Conservation (phyloP, 83 land plant genomes). For the Picea abies region DNA sequence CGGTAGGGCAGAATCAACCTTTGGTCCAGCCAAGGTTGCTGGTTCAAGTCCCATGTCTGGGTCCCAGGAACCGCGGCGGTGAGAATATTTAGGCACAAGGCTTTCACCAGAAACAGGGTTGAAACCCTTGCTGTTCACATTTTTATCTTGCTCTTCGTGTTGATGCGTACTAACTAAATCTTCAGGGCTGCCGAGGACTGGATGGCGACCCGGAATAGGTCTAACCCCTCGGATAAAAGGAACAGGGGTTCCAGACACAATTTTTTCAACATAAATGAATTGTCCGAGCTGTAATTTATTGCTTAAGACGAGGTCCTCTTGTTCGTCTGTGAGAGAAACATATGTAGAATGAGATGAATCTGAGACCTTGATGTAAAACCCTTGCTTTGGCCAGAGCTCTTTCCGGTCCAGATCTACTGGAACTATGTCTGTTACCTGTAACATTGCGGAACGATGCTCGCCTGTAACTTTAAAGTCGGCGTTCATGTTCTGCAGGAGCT, state of each 20-base stretch:
- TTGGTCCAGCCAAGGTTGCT: background rate
- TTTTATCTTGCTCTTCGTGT: slow-evolving; percentile 1
- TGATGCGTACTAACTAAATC: slow-evolving; percentile 37
- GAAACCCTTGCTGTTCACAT: background rate
- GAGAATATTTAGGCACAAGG: slow-evolving; percentile 14
- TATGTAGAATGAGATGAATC: slow-evolving; percentile 76
- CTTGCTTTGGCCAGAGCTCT: slow-evolving; percentile 63
- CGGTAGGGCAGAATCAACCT: background rate
- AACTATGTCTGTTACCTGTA: slow-evolving; percentile 66
- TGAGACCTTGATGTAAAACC: slow-evolving; percentile 76
- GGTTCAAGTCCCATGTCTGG: slow-evolving; percentile 24
- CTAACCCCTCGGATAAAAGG: slow-evolving; percentile 48
- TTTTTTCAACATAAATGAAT: slow-evolving; percentile 54
- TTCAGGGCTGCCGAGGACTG: slow-evolving; percentile 57
- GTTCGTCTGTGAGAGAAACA: slow-evolving; percentile 58
- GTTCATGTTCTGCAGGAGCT: slow-evolving; percentile 18
- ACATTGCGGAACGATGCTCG: slow-evolving; percentile 15
- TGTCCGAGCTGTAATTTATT: slow-evolving; percentile 77
- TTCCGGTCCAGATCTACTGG: slow-evolving; percentile 74
- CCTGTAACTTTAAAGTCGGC: slow-evolving; percentile 19
- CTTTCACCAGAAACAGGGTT: slow-evolving; percentile 1
- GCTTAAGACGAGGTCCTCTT: slow-evolving; percentile 65
- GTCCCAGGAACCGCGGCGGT: slow-evolving; percentile 64
- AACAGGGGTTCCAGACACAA: slow-evolving; percentile 57
- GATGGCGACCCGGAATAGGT: slow-evolving; percentile 65